Base-by-base conservation (phyloP, 2,329 filamentous ascomycete species). In the Colletotrichum sidae region DNA sequence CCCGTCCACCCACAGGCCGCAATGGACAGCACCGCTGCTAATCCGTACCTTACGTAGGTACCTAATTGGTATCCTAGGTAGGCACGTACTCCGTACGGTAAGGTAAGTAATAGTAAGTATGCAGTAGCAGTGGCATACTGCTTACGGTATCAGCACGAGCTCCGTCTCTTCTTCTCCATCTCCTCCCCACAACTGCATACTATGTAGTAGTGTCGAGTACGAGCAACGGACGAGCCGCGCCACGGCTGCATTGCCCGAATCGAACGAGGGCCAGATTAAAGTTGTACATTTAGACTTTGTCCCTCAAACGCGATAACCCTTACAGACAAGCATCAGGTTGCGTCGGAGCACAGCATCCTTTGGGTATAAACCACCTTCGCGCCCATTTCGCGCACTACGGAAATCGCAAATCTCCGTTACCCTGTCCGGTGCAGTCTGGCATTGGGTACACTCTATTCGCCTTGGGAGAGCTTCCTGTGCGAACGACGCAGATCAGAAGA, bases 201-300 rank as follows among this genome's bases (percentile, higher is more conserved):
- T 25, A 5, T 25, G 25, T 25, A 25, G 25, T 5, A 25, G 25
- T 25, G 25, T 25, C 25, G 4, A 25, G 25, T 9, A 13, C 38
- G 38, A 41, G 38, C 9, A 13, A 44, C 53, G 41, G 44, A 17
- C 33, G 9, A 13, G 44, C 11, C 42, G 38, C 56, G 25, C 45
- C 13, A n/a, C 41, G 49, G 17, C 37, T 34, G 41, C 39, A 44
- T 51, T 33, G 47, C 46, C 55, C 46, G 46, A 44, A 46, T 25
- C 17, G 13, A 41, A 45, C 34, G 12, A n/a, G 15, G 17, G 13
- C 9, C 15, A 25, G 35, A 53, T 56, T 62, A 53, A 49, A 38
- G 58, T 62, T 65, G 45, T 37, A 42, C 17, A 34, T 62, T 65
- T 62, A 65, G 44, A 60, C 52, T 62, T 65, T 41, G 46, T 51